Evolutionary conservation across 2,329 filamentous ascomycete genomes (phyloP).

Genomic region (Aspergillus neotritici): DNA sequence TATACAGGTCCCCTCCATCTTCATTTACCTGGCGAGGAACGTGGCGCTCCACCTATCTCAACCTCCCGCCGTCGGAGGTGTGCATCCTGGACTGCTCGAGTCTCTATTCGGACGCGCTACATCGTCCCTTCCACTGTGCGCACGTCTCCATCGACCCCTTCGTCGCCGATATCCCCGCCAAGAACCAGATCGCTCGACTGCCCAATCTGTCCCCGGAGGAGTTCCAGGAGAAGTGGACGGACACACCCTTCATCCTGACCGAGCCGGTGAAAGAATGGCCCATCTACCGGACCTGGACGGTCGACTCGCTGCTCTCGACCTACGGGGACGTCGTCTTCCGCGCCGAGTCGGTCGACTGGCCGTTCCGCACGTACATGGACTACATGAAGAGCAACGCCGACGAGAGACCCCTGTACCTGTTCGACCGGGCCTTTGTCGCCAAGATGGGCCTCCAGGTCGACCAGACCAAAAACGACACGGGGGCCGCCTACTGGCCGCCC

Average conservation of each 20-base stretch:
- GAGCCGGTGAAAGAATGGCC: conserved; percentile 77
- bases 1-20: conserved; percentile 24
- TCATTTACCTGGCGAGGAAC: conserved; percentile 68
- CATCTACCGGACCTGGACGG: conserved; percentile 66
- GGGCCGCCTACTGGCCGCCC: conserved; percentile 69
- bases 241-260: conserved; percentile 81
- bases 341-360: conserved; percentile 92
- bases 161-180: conserved; percentile 62
- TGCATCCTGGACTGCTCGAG: conserved; percentile 64
- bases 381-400: conserved; percentile 78
- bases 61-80: conserved; percentile 49
- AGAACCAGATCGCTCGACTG: conserved; percentile 68
- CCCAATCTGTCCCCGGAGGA: conserved; percentile 63
- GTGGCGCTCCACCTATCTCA: conserved; percentile 75
- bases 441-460: conserved; percentile 73
- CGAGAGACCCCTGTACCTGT: conserved; percentile 87
- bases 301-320: conserved; percentile 58
- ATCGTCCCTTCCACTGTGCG: conserved; percentile 85
- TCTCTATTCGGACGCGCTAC: conserved; percentile 84
- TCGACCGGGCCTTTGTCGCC: conserved; percentile 78
- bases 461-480: conserved; percentile 30
- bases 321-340: conserved; percentile 68
- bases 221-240: conserved; percentile 70
- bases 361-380: conserved; percentile 67
- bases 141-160: conserved; percentile 65